Base-by-base conservation (phyloP, 306 rosid species). In the Malus orientalis region DNA sequence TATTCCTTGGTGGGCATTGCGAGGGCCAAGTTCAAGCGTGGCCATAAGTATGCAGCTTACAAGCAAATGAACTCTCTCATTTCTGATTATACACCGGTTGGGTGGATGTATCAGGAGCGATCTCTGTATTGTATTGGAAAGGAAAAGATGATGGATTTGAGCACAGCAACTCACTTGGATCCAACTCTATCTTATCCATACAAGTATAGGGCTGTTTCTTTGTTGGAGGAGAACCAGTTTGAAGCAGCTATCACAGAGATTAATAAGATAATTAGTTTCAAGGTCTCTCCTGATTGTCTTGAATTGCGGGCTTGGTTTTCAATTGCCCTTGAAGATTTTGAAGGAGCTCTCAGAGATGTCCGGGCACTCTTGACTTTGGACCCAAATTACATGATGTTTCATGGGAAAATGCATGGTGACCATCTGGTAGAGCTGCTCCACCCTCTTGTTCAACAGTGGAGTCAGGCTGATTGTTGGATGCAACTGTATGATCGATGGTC, bases 391-490 rank as follows among this genome's bases (percentile, higher is more conserved):
- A 84, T 82, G 91, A 78, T 91, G 88, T 91, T 91, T 70, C 47
- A 84, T 69, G 89, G 91, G 54, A 88, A 91, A 85, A 78, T 93
- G 86, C 89, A 80, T 19, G 93, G 97, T 74, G 86, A 85, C n/a
- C 85, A 78, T 77, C 67, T 93, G 82, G 88, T 91, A 62, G 97
- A 88, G 76, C 86, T 88, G 57, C 95, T 93, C 32, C 70, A 83
- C 40, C 92, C 94, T 79, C 79, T 78, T 74, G 97, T 82, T 79
- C 93, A 82, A 61, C 89, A 89, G 74, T 84, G 84, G 85, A 81
- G 87, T 78, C 98, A 88, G 82, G 97, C 96, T 73, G 97, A 92
- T 84, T 92, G 97, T 84, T 92, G 97, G 97, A 92, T 92, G 84
- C 90, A 90, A 71, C 87, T 92, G 40, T 84, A 92, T 77, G 93